Conservation (phyloP, 345 rosid genomes). For the Eucalyptus fibrosa region DNA sequence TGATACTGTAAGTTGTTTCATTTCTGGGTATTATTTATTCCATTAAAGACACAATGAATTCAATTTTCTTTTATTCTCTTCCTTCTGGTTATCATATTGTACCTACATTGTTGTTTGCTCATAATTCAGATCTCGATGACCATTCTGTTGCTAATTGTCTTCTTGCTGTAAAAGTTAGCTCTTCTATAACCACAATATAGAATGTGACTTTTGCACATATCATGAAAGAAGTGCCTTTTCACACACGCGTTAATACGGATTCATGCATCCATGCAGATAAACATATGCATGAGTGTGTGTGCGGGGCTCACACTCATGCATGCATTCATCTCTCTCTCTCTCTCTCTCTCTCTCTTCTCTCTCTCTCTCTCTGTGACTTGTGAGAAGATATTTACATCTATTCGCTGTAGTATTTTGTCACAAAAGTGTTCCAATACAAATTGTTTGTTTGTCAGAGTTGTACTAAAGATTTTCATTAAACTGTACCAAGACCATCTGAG, state of each 20-base stretch:
- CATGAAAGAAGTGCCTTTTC: neutral
- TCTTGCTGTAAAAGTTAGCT: neutral
- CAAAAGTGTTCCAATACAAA: neutral
- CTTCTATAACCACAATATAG: neutral
- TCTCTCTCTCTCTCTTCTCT: neutral
- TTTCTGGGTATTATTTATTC: neutral
- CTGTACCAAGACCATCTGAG: neutral
- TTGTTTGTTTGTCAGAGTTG: neutral
- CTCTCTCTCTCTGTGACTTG: neutral
- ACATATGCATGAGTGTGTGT: neutral
- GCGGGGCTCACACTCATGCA: neutral
- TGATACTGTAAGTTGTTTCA: conserved; percentile 60
- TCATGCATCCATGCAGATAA: neutral
- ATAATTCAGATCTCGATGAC: neutral
- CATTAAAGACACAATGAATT: neutral
- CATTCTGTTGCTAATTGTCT: neutral
- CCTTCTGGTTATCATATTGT: neutral
- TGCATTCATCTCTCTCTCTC: neutral
- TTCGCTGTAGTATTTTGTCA: neutral
- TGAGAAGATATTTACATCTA: neutral
- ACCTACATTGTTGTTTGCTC: neutral
- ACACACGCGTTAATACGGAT: neutral
- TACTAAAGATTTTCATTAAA: neutral
- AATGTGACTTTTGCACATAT: neutral
- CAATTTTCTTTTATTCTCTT: neutral